Percentiles rank a stretch among this genome's conserved stretches.
Conservation (phyloP, 768 basidiomycete species). For the Hericium coralloides region DNA sequence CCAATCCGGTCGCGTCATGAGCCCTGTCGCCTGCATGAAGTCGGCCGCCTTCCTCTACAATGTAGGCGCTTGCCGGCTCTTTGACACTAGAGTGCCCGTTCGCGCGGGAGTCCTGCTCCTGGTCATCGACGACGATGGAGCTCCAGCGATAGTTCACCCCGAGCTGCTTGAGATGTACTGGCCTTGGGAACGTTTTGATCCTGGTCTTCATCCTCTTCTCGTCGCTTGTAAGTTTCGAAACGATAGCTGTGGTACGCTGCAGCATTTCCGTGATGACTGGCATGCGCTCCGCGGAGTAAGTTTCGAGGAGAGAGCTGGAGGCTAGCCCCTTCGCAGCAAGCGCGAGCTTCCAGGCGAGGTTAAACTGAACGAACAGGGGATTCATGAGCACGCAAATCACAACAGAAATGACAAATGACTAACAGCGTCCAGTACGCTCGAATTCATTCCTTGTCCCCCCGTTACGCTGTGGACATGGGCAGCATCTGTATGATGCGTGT, state of each 20-base stretch:
- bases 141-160: constrained; percentile 13
- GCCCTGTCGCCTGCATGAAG: constrained; percentile 12
- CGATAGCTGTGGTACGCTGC: constrained; percentile 2
- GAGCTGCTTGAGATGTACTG: neutral
- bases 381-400: neutral
- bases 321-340: constrained; percentile 10
- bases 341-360: constrained; percentile 13
- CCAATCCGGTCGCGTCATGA: constrained; percentile 9
- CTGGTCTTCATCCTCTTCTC: neutral
- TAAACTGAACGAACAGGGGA: neutral
- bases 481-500: constrained; percentile 2
- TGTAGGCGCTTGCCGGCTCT: neutral
- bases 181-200: neutral
- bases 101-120: neutral
- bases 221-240: neutral
- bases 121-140: constrained; percentile 9
- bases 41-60: neutral
- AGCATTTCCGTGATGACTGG: constrained; percentile 14
- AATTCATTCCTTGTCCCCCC: constrained; percentile 3
- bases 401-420: neutral
- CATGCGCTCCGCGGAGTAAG: constrained; percentile 13
- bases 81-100: neutral
- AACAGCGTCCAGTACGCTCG: constrained; percentile 1
- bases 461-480: constrained; percentile 2
- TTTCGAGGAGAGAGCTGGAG: constrained; percentile 5